Base-by-base conservation (phyloP, 441 rosid genomes). In the Croton laevigatus region DNA sequence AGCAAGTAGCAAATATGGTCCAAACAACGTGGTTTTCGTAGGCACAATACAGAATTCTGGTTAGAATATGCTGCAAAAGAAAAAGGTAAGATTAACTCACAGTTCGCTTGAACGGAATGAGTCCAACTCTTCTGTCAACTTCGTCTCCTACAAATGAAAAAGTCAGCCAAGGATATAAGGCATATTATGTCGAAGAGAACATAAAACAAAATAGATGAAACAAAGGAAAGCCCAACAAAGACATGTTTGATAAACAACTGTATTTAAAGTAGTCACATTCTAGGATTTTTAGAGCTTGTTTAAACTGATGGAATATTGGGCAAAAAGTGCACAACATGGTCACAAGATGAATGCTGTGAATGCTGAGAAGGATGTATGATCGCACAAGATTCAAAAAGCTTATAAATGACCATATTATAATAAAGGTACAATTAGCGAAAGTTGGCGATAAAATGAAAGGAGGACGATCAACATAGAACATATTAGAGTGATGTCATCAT, bases 71-170 rank as follows among this genome's bases (percentile, higher is more conserved):
- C 64, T 48, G 10, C n/a, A 53, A 52, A 54, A 69, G 17, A 36
- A 23, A 40, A 40, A 40, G 6, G 44, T 40, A 59, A 16, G 55
- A 19, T 17, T 45, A 76, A 76, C 89, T 78, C 71, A 89, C 94
- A 87, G 61, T 59, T 78, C 73, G 70, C 34, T 75, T 66, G 82
- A 75, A 72, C 73, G 78, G 63, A 78, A 70, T 62, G 74, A 66
- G 53, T 80, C 81, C 0, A 81, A 64, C 74, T 76, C 79, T 63
- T 83, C 82, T 59, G 80, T 75, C 62, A 74, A 62, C 32, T 69
- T 44, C 51, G 51, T 83, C 80, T 85, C 81, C 86, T 83, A 63
- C 53, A 45, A 65, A 75, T 23, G 60, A 73, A 69, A 54, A 68
- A 68, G 57, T 45, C 19, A 23, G 38, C 10, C 37, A 48, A 38